phyloP scores from a whole-genome alignment of 345 rosid genomes.

The Brassica nigra region DNA sequence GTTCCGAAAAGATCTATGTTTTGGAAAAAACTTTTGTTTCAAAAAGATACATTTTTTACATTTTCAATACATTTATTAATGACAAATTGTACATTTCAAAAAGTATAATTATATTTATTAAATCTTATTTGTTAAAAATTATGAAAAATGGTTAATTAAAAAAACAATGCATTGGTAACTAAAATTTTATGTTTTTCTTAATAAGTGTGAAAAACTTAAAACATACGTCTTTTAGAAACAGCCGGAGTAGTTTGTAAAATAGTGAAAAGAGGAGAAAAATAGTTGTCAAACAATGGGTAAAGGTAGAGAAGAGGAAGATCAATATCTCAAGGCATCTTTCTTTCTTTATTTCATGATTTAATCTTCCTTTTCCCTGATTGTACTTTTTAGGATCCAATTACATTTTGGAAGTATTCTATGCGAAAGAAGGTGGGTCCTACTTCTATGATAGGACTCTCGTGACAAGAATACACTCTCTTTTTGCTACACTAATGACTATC shows the following conservation, averaged over 20 bases:
- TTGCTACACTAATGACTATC: conserved; percentile 12
- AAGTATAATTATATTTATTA: too few species aligned
- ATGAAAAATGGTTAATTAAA: too few species aligned
- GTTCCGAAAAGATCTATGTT: too few species aligned
- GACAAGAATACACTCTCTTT: conserved; percentile 14
- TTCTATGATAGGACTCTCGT: conserved; percentile 21
- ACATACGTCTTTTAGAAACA: too few species aligned
- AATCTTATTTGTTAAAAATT: too few species aligned
- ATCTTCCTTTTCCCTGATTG: not conserved
- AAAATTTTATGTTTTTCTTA: too few species aligned
- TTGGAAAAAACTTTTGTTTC: too few species aligned
- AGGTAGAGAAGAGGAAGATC: conserved; percentile 33
- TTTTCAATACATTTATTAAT: too few species aligned
- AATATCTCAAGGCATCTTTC: conserved; percentile 39
- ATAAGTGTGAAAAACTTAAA: too few species aligned
- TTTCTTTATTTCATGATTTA: conserved; percentile 20
- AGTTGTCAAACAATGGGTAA: conserved; percentile 13
- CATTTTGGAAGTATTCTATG: conserved; percentile 30
- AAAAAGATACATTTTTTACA: too few species aligned
- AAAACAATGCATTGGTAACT: too few species aligned
- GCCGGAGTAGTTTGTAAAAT: not conserved
- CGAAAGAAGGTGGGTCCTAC: not conserved
- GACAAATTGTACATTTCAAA: too few species aligned
- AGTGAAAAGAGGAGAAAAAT: conserved; percentile 14
- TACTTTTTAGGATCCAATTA: conserved; percentile 31